These are phyloP conservation scores for Diaporthe velutina DNA, from an alignment of 2,329 filamentous ascomycete species.

Conservation along the genomic window DNA sequence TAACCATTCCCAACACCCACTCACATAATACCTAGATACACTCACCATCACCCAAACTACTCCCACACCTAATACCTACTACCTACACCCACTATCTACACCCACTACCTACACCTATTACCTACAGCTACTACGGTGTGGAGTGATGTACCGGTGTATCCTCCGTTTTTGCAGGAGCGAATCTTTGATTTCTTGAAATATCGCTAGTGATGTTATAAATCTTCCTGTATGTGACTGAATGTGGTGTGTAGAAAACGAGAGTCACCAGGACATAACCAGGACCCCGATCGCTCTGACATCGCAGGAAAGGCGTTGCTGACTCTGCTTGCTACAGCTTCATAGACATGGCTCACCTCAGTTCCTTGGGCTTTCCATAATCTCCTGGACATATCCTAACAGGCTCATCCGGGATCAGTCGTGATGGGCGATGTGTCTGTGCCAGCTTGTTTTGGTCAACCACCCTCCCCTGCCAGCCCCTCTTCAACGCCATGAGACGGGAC, in stretches of 20 bases:
- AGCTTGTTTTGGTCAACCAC: not conserved
- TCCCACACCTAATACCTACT: no score
- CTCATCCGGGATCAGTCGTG: slow-evolving; percentile 1
- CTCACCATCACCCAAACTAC: no score
- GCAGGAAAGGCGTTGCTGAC: not conserved
- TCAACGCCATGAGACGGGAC: slow-evolving; percentile 1
- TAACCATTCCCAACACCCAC: no score
- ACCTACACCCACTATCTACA: no score
- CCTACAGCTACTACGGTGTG: no score
- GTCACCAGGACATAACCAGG: rapidly evolving
- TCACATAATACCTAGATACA: no score
- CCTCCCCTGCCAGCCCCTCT: not conserved
- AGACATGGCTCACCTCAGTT: not conserved
- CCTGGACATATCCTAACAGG: not conserved
- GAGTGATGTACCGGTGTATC: no score
- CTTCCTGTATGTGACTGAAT: not conserved
- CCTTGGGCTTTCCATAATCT: not conserved
- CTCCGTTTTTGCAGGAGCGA: no score
- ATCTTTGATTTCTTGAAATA: no score
- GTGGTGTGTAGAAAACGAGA: not conserved
- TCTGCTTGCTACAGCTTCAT: not conserved
- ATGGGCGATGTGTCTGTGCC: not conserved
- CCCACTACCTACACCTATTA: no score
- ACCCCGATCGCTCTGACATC: rapidly evolving
- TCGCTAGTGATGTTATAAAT: no score